Conservation (phyloP, 257 asterid genomes). For the Ehretia macrophylla region DNA sequence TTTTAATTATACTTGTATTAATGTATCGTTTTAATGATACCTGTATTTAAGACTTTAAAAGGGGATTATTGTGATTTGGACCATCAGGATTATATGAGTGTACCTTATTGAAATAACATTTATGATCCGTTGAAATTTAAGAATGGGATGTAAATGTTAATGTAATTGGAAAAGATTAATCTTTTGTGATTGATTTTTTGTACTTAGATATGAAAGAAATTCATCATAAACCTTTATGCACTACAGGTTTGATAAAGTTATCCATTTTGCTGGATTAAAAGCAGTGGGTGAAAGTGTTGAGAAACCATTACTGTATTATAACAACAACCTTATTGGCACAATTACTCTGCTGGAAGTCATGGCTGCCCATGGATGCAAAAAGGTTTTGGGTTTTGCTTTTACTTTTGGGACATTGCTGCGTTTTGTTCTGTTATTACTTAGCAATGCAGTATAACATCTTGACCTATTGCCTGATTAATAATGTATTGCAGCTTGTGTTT, state of each 20-base stretch:
- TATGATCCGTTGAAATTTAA: not conserved
- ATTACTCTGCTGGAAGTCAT: constrained; percentile 80
- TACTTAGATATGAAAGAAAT: constrained; percentile 5
- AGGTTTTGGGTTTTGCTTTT: constrained; percentile 27
- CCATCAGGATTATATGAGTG: too few species aligned
- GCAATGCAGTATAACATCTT: not conserved
- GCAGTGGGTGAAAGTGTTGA: constrained; percentile 98
- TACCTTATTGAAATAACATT: not conserved
- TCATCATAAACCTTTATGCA: not conserved
- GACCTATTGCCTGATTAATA: not conserved
- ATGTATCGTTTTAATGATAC: too few species aligned
- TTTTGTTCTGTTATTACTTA: not conserved
- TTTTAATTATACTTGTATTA: too few species aligned
- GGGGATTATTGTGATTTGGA: too few species aligned
- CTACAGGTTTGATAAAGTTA: constrained; percentile 85
- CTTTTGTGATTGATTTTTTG: not conserved
- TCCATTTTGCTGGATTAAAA: constrained; percentile 96
- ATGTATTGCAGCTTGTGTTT: constrained; percentile 76
- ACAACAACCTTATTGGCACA: constrained; percentile 84
- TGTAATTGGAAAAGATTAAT: not conserved
- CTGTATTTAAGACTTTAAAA: too few species aligned
- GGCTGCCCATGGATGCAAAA: constrained; percentile 92
- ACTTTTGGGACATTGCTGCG: not conserved
- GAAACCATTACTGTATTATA: constrained; percentile 76
- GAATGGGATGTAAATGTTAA: not conserved